A percentile compares a stretch with the other conserved stretches of the same genome.
phyloP scores from a whole-genome alignment of 768 basidiomycete species.

The Cystofilobasidium bisporidii region DNA sequence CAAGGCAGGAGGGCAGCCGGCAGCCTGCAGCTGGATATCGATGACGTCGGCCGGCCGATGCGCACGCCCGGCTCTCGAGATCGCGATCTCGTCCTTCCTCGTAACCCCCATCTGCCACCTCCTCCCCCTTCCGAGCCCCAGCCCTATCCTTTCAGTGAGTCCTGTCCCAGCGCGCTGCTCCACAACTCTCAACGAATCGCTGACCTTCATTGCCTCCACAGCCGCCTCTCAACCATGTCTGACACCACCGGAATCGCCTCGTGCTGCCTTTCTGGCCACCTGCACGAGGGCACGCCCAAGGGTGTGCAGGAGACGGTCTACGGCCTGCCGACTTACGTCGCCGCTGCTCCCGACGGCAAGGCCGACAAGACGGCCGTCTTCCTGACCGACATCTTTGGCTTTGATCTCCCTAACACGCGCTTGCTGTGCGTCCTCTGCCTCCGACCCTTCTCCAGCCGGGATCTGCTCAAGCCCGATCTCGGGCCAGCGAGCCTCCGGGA shows the following conservation, averaged over 20 bases:
- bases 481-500: too few relatives aligned
- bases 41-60: too few relatives aligned
- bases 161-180: too few relatives aligned
- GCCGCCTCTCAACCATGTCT: background rate
- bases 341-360: slow-evolving; percentile 27
- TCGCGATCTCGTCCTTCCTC: too few relatives aligned
- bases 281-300: slow-evolving; percentile 39
- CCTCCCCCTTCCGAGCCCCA: too few relatives aligned
- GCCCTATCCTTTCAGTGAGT: too few relatives aligned
- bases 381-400: slow-evolving; percentile 41
- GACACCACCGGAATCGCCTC: background rate
- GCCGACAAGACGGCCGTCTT: slow-evolving; percentile 39
- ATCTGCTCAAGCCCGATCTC: background rate
- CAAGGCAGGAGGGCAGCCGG: too few relatives aligned
- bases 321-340: slow-evolving; percentile 39
- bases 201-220: background rate
- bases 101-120: too few relatives aligned
- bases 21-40: too few relatives aligned
- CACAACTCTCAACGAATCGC: too few relatives aligned
- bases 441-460: background rate
- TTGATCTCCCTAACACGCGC: slow-evolving; percentile 36
- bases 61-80: too few relatives aligned
- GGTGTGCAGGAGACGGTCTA: slow-evolving; percentile 36
- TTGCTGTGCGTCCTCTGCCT: background rate
- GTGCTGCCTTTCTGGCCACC: slow-evolving; percentile 18